Evolutionary conservation across 2,329 filamentous ascomycete genomes (phyloP).

Genomic region (Cadophora gregata): DNA sequence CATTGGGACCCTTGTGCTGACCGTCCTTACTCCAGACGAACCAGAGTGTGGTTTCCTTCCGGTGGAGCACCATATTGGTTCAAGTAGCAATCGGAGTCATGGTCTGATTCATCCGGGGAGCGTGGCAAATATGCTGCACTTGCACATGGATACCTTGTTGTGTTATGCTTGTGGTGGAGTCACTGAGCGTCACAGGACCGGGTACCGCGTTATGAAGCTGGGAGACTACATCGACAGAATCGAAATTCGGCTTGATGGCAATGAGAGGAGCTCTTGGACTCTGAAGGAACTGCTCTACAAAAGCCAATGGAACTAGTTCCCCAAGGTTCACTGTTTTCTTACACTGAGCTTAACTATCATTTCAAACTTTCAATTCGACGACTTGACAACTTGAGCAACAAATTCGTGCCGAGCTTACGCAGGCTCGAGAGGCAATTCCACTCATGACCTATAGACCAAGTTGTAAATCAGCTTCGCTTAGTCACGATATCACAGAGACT

Average conservation of each 20-base stretch:
- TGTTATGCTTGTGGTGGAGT: slow-evolving; percentile 2
- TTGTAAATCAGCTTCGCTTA: not conserved
- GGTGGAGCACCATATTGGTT: not conserved
- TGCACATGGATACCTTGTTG: not conserved
- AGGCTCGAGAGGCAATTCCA: not conserved
- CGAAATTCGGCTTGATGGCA: not conserved
- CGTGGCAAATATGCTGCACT: not conserved
- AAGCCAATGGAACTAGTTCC: not conserved
- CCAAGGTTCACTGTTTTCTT: not conserved
- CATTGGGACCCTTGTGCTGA: not conserved
- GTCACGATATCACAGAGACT: not conserved
- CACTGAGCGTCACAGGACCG: not conserved
- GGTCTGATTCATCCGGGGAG: not conserved
- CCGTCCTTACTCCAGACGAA: not conserved
- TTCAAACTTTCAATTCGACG: not conserved
- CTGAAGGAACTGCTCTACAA: not conserved
- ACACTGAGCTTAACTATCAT: not conserved
- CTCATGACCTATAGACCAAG: not conserved
- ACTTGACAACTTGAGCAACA: not conserved
- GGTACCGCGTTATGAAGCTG: not conserved
- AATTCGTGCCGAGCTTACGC: not conserved
- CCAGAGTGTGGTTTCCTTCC: not conserved
- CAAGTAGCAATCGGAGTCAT: not conserved
- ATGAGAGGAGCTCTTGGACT: not conserved
- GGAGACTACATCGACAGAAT: not conserved